A percentile compares a stretch with the other conserved stretches of the same genome.
phyloP scores from a whole-genome alignment of 495 filamentous ascomycete species.

The Physcia stellaris region DNA sequence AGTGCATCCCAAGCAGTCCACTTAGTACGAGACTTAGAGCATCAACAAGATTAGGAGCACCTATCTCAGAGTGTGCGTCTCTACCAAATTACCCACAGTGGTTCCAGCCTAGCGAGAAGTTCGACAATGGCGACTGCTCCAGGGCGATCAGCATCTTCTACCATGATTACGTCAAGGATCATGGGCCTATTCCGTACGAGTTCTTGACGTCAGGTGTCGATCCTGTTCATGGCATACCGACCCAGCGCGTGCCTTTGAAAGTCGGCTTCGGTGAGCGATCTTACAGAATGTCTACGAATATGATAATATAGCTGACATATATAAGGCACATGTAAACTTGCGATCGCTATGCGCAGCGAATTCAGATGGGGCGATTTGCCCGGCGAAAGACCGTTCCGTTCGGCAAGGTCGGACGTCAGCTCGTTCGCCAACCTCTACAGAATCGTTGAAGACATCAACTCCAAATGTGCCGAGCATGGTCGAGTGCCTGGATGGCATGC shows the following conservation, averaged over 20 bases:
- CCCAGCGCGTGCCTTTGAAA: slow-evolving; percentile 7
- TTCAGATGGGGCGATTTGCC: slow-evolving; percentile 6
- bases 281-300: not conserved
- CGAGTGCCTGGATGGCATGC: slow-evolving; percentile 6
- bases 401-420: slow-evolving; percentile 3
- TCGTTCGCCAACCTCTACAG: slow-evolving; percentile 4
- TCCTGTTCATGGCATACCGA: slow-evolving; percentile 5
- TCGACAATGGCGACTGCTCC: slow-evolving; percentile 4
- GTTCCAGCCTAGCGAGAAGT: slow-evolving; percentile 8
- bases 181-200: slow-evolving; percentile 3
- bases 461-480: not conserved
- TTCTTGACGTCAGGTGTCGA: slow-evolving; percentile 1
- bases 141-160: slow-evolving; percentile 3
- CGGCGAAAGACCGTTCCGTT: slow-evolving; percentile 1
- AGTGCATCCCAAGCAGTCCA: no score
- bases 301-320: not conserved
- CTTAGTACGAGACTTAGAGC: no score
- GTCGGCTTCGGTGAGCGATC: not conserved
- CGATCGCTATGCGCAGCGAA: slow-evolving; percentile 7
- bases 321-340: slow-evolving; percentile 5
- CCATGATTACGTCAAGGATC: slow-evolving; percentile 3
- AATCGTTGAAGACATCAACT: not conserved
- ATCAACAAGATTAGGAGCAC: no score
- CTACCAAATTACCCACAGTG: slow-evolving; percentile 1
- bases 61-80: slow-evolving; percentile 1